Conservation (phyloP, 1,284 basidiomycete species). For the Inonotus hispidus region DNA sequence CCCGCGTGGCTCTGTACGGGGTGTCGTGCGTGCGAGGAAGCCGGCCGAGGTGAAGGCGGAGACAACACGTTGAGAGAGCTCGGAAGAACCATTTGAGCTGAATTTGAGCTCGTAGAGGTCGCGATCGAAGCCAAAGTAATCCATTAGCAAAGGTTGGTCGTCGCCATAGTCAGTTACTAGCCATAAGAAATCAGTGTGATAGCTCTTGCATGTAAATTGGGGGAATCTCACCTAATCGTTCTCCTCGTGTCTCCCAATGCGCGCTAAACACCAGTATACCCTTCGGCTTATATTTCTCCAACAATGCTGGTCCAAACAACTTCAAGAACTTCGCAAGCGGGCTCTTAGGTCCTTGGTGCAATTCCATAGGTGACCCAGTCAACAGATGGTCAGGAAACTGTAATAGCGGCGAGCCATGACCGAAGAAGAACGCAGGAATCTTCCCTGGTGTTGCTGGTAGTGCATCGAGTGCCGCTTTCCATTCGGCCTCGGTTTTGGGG, state of each 20-base stretch:
- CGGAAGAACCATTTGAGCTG: constrained; percentile 55
- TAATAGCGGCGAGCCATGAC: constrained; percentile 60
- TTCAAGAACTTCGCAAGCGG: constrained; percentile 55
- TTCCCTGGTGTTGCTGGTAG: constrained; percentile 55
- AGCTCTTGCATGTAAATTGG: not conserved
- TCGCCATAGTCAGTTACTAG: constrained; percentile 69
- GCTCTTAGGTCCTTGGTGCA: constrained; percentile 45
- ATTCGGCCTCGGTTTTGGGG: constrained; percentile 38
- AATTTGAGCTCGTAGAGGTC: constrained; percentile 61
- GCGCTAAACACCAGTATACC: constrained; percentile 77
- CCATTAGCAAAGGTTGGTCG: constrained; percentile 66
- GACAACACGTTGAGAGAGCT: constrained; percentile 52
- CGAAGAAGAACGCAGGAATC: constrained; percentile 74
- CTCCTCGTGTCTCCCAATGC: constrained; percentile 65
- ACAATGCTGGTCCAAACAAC: constrained; percentile 61
- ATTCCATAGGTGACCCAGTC: constrained; percentile 26
- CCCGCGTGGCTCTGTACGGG: constrained; percentile 51
- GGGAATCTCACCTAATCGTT: constrained; percentile 43
- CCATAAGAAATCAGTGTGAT: not conserved
- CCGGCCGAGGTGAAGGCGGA: constrained; percentile 59
- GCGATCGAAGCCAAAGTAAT: constrained; percentile 63
- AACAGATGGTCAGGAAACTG: constrained; percentile 31
- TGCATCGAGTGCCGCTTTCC: constrained; percentile 52
- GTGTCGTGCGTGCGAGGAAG: constrained; percentile 45
- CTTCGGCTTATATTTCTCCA: constrained; percentile 68